phyloP scores from a whole-genome alignment of 176 grass and related monocot genomes.

The Phyllostachys edulis region DNA sequence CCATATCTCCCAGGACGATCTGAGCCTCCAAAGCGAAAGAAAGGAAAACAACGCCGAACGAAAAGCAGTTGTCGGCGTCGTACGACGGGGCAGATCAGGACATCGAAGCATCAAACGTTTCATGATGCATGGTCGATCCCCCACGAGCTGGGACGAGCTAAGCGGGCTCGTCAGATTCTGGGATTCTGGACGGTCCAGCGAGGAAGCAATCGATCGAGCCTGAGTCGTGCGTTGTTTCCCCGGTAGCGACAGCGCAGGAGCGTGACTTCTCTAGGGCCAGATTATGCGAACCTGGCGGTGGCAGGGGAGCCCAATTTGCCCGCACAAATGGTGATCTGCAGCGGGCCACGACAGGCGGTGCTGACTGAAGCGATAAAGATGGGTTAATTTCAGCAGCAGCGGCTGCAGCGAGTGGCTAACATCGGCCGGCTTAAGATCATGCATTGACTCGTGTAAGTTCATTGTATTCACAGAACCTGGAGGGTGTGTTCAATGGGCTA shows the following conservation, averaged over 20 bases:
- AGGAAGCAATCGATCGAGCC: not conserved
- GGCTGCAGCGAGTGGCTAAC: not conserved
- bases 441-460: constrained; percentile 32
- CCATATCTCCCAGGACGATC: not conserved
- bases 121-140: not conserved
- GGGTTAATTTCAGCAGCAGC: not conserved
- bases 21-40: not conserved
- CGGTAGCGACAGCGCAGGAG: constrained; percentile 3
- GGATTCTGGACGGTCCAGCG: not conserved
- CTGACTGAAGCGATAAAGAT: not conserved
- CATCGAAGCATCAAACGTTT: not conserved
- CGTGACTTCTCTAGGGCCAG: not conserved
- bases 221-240: constrained; percentile 17
- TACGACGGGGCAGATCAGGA: not conserved
- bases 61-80: constrained; percentile 14
- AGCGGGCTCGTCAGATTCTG: not conserved
- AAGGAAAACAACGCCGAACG: not conserved
- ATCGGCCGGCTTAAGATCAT: not conserved
- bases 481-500: not conserved
- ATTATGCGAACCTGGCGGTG: constrained; percentile 10
- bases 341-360: constrained; percentile 12
- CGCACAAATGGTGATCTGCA: not conserved
- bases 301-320: not conserved
- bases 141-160: not conserved
- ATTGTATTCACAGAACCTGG: not conserved